These are phyloP conservation scores for Coix lacrymajobi DNA, from an alignment of 176 grass and related monocot genomes.

Conservation along the genomic window DNA sequence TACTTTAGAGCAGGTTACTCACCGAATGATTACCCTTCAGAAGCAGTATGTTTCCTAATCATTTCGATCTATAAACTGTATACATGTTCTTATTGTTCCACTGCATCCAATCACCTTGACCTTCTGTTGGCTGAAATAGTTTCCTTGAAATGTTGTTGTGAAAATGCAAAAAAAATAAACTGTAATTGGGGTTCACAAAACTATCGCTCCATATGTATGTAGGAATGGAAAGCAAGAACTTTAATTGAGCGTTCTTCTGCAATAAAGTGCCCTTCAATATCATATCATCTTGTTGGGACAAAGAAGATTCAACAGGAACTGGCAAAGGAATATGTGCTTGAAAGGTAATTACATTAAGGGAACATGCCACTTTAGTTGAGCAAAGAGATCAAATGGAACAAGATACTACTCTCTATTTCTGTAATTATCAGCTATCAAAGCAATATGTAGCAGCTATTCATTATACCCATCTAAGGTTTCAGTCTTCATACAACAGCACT, in stretches of 20 bases:
- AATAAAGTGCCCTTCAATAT: conserved; percentile 64
- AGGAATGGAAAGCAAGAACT: conserved; percentile 63
- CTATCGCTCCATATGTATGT: not conserved
- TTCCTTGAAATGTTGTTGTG: not conserved
- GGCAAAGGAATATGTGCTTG: conserved; percentile 48
- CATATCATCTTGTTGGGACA: conserved; percentile 64
- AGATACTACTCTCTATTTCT: not conserved
- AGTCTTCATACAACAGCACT: not conserved
- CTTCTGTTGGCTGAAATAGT: not conserved
- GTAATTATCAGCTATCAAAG: not conserved
- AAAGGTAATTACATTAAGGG: too few species aligned
- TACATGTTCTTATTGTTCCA: not conserved
- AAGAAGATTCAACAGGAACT: conserved; percentile 64
- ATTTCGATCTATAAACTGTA: not conserved
- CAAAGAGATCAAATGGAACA: not conserved
- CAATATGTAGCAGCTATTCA: not conserved
- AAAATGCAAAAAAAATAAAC: not conserved
- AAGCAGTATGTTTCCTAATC: conserved; percentile 30
- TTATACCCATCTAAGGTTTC: not conserved
- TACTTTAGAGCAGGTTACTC: conserved; percentile 67
- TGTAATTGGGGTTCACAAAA: too few species aligned
- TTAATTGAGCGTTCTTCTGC: conserved; percentile 52
- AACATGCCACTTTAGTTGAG: too few species aligned
- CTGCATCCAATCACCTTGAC: not conserved
- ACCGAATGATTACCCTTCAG: conserved; percentile 64